A percentile compares a stretch with the other conserved stretches of the same genome.
Conservation (phyloP, 2,329 filamentous ascomycete genomes). For the Cladosporium sp. region DNA sequence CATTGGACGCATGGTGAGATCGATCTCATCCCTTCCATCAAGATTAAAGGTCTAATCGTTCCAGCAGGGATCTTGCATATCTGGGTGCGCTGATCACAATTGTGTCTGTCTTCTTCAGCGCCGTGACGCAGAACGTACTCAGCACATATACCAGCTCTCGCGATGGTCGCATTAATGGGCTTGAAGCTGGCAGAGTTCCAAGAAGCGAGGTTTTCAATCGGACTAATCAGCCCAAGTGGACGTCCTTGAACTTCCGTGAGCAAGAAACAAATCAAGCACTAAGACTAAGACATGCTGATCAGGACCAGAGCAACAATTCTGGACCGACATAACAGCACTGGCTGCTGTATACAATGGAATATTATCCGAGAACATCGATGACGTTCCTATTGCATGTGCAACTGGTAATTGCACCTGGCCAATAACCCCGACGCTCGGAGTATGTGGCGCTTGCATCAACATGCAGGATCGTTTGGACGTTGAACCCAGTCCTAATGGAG, state of each 20-base stretch:
- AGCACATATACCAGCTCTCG: background rate
- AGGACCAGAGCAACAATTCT: background rate
- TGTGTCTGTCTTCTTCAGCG: slow-evolving; percentile 7
- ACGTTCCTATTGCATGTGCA: slow-evolving; percentile 8
- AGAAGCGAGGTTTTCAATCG: background rate
- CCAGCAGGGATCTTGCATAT: slow-evolving; percentile 2
- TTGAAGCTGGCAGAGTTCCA: background rate
- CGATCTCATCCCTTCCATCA: too few relatives aligned
- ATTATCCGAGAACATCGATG: background rate
- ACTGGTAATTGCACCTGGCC: slow-evolving; percentile 14
- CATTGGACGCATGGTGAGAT: slow-evolving; percentile 2
- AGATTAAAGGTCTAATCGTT: background rate
- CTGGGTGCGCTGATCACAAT: slow-evolving; percentile 10
- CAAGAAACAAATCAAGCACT: too few relatives aligned
- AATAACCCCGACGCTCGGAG: slow-evolving; percentile 2
- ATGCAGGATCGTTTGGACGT: background rate
- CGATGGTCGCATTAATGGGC: background rate
- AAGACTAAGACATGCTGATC: background rate
- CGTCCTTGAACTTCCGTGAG: background rate
- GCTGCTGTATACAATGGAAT: slow-evolving; percentile 8
- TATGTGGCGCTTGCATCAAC: slow-evolving; percentile 11
- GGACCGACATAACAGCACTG: background rate
- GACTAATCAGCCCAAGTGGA: background rate
- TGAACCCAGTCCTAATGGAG: background rate
- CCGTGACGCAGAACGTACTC: slow-evolving; percentile 11